Conservation (phyloP, 768 basidiomycete species). For the Leucocoprinus sp. region DNA sequence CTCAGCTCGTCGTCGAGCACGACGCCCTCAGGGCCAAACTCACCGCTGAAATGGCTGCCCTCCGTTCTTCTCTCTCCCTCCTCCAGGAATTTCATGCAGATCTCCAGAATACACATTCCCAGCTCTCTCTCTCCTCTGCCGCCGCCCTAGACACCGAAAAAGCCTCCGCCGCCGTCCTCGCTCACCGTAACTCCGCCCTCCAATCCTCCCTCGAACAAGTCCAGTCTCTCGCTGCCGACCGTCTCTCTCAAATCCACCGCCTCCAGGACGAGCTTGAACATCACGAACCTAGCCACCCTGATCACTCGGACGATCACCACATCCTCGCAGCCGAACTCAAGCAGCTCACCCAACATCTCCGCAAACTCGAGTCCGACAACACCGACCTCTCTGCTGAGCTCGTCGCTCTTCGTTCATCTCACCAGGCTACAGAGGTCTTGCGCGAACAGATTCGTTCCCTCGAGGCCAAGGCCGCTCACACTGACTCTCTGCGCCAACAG, state of each 20-base stretch:
- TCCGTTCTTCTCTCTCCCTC: not conserved
- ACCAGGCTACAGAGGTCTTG: conserved; percentile 60
- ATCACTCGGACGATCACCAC: conserved; percentile 37
- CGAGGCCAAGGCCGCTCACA: conserved; percentile 39
- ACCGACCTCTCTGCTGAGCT: conserved; percentile 48
- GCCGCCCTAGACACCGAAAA: conserved; percentile 37
- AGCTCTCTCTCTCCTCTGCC: too few relatives aligned
- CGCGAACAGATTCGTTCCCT: conserved; percentile 66
- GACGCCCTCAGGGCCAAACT: too few relatives aligned
- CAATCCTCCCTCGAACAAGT: conserved; percentile 33
- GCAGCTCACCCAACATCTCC: conserved; percentile 54
- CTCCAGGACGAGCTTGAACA: conserved; percentile 36
- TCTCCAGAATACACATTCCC: not conserved
- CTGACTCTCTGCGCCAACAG: conserved; percentile 49
- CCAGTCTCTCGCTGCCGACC: conserved; percentile 34
- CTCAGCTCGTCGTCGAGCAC: too few relatives aligned
- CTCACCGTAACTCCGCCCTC: conserved; percentile 36
- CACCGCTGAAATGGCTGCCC: too few relatives aligned
- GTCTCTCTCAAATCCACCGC: conserved; percentile 28
- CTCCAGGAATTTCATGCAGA: not conserved
- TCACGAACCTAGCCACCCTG: conserved; percentile 22
- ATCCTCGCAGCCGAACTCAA: conserved; percentile 63
- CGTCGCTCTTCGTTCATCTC: conserved; percentile 40
- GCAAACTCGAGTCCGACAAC: conserved; percentile 52
- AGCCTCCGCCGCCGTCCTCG: conserved; percentile 40